Conservation (phyloP, 176 grass and related monocot genomes). For the Chloris gayana region DNA sequence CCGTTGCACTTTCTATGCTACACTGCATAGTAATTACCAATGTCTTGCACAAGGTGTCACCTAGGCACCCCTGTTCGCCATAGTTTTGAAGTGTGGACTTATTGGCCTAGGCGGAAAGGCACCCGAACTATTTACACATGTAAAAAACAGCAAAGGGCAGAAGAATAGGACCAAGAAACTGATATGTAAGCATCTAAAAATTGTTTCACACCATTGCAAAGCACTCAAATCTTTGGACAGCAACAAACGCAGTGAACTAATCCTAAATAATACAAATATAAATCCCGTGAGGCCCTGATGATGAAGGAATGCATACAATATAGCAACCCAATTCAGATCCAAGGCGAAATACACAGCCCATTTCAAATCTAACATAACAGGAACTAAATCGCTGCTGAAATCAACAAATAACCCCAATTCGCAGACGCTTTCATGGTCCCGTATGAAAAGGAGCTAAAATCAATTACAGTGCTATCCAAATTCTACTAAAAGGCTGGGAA, state of each 20-base stretch:
- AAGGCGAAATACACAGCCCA: background rate
- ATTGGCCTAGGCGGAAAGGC: too few species aligned
- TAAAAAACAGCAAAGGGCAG: constrained; percentile 7
- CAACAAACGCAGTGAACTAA: constrained; percentile 22
- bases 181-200: constrained; percentile 13
- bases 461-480: background rate
- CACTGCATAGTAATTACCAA: background rate
- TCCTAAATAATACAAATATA: background rate
- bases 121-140: too few species aligned
- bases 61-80: too few species aligned
- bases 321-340: constrained; percentile 12
- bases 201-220: constrained; percentile 17
- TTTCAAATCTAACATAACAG: background rate
- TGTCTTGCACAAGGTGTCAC: background rate
- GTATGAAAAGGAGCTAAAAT: background rate
- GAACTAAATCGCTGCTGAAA: background rate
- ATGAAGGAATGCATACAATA: background rate
- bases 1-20: background rate
- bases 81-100: too few species aligned
- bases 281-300: background rate
- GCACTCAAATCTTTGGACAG: constrained; percentile 3
- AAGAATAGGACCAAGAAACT: background rate
- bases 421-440: background rate
- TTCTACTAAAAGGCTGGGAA: background rate
- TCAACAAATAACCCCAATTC: background rate